Evolutionary conservation across 1,284 basidiomycete species (phyloP), one percentile per base, ranked within the genome.

Genomic region (Papiliotrema flavescens): DNA sequence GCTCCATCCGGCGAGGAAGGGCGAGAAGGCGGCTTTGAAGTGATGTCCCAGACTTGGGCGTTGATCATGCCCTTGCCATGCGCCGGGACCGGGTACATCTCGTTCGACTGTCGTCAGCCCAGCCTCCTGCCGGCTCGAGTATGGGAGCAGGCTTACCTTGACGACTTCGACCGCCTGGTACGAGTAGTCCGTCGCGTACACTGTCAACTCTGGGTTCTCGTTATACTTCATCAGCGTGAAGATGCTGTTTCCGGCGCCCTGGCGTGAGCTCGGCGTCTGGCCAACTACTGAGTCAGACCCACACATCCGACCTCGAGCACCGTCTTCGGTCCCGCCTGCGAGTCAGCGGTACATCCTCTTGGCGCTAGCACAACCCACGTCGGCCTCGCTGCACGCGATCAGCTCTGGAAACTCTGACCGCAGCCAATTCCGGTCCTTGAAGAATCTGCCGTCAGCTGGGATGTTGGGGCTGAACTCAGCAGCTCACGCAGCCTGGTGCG

Each of bases 341-440:
- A 22, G 39, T 42, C 19, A 44, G 40, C 22, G n/a, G 6, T 4
- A 4, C 44, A 34, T 26, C 8, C 36, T n/a, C 4, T 32, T 4
- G 13, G 5, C 3, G 14, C 39, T 42, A 11, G 17, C 8, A 7
- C 23, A 23, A 69, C 79, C 53, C 68, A 89, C 89, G 64, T 88
- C 83, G 3, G 82, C 76, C 63, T 85, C 80, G 13, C 87, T 82
- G 11, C 86, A 86, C 20, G 80, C 80, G 22, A 88, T 79, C 19
- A 96, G 80, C 67, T 94, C 90, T 0, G 88, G 89, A 67, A 96
- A 97, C 74, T 97, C 93, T 36, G 90, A 85, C 62, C 88, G 84
- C n/a, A 96, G 79, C 92, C 93, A 97, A 79, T 90, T 88, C 50
- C 93, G 81, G 76, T 96, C 86, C 47, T 88, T 86, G 80, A 97